Evolutionary conservation across 2,329 filamentous ascomycete species (phyloP).

Genomic region (Coniella vitis): DNA sequence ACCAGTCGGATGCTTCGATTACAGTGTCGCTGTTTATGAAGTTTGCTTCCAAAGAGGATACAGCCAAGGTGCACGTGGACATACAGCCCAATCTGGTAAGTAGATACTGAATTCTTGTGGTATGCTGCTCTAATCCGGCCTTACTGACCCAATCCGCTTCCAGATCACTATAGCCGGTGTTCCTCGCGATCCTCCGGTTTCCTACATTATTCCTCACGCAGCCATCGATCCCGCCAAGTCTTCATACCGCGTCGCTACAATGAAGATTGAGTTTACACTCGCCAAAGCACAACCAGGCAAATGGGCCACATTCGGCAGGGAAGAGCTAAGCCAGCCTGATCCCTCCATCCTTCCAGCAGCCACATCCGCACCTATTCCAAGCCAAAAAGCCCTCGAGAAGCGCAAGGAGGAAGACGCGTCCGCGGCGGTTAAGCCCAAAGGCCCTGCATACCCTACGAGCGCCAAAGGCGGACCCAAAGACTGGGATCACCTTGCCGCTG

Average conservation of each 20-base stretch:
- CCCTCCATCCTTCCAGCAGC: neutral
- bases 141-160: neutral
- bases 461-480: constrained; percentile 78
- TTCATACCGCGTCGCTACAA: constrained; percentile 22
- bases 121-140: neutral
- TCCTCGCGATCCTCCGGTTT: constrained; percentile 2
- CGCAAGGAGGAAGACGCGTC: neutral
- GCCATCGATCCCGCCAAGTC: constrained; percentile 19
- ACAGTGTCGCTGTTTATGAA: constrained; percentile 35
- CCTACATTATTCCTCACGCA: constrained; percentile 19
- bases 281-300: constrained; percentile 24
- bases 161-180: constrained; percentile 6
- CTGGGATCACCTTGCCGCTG: constrained; percentile 71
- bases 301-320: constrained; percentile 26
- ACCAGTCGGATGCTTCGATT: constrained; percentile 31
- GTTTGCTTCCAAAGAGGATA: constrained; percentile 25
- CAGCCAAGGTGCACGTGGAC: constrained; percentile 17
- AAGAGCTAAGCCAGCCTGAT: constrained; percentile 15
- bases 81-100: constrained; percentile 9
- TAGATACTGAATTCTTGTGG: neutral
- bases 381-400: neutral
- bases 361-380: too few species aligned
- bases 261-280: constrained; percentile 29
- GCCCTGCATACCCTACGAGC: constrained; percentile 75
- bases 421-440: constrained; percentile 2